Conservation (phyloP, 257 asterid genomes). For the Scutellaria barbata region DNA sequence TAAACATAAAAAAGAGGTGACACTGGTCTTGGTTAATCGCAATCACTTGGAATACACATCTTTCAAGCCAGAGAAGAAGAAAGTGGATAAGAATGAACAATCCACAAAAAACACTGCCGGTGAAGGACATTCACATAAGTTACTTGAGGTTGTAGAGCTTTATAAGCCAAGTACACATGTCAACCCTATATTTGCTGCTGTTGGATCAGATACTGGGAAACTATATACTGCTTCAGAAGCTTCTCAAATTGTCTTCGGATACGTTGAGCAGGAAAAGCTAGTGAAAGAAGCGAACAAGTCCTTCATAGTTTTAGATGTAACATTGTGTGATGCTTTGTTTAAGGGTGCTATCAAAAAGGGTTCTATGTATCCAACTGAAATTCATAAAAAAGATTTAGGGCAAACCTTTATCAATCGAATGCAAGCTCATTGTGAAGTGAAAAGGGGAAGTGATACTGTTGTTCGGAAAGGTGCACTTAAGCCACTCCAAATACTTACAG, state of each 20-base stretch:
- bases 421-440: slow-evolving; percentile 86
- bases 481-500: slow-evolving; percentile 89
- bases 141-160: slow-evolving; percentile 73
- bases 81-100: slow-evolving; percentile 59
- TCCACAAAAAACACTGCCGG: slow-evolving; percentile 42
- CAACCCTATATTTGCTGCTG: slow-evolving; percentile 70
- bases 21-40: slow-evolving; percentile 63
- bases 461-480: slow-evolving; percentile 82
- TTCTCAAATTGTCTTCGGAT: slow-evolving; percentile 73
- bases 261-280: slow-evolving; percentile 82
- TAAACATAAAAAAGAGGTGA: slow-evolving; percentile 83
- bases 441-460: slow-evolving; percentile 67
- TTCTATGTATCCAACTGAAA: slow-evolving; percentile 79
- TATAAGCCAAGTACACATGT: slow-evolving; percentile 90
- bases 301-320: slow-evolving; percentile 70
- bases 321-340: slow-evolving; percentile 84
- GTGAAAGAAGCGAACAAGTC: slow-evolving; percentile 73
- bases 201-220: slow-evolving; percentile 70
- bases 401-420: slow-evolving; percentile 74
- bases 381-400: slow-evolving; percentile 85
- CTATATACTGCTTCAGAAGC: slow-evolving; percentile 80
- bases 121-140: slow-evolving; percentile 55
- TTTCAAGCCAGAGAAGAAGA: slow-evolving; percentile 85
- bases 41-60: slow-evolving; percentile 77
- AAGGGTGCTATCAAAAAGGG: slow-evolving; percentile 97